These are phyloP conservation scores for Litchi chinensis DNA, from an alignment of 345 rosid species.

Conservation along the genomic window DNA sequence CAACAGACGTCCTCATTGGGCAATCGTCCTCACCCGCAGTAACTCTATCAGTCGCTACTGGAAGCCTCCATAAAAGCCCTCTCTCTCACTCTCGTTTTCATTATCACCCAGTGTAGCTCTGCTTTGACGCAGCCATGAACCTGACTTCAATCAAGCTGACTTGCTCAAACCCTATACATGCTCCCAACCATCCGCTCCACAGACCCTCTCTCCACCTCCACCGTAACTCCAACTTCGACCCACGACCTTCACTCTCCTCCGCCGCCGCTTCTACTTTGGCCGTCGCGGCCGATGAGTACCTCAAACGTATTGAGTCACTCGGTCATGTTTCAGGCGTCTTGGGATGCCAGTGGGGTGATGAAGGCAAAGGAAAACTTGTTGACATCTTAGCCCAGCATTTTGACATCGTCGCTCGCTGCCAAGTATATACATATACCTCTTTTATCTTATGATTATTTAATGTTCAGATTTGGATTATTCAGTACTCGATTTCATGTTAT, in stretches of 20 bases:
- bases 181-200: slow-evolving; percentile 24
- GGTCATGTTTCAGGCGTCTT: slow-evolving; percentile 91
- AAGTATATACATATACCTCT: slow-evolving; percentile 43
- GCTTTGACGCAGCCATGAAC: slow-evolving; percentile 18
- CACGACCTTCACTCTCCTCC: slow-evolving; percentile 34
- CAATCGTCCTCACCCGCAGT: not conserved
- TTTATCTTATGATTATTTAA: not conserved
- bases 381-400: slow-evolving; percentile 88
- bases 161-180: slow-evolving; percentile 24
- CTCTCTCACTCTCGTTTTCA: not conserved
- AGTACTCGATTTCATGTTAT: no score
- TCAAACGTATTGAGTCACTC: slow-evolving; percentile 60
- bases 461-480: no score
- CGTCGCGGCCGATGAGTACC: slow-evolving; percentile 42
- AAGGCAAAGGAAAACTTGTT: slow-evolving; percentile 98
- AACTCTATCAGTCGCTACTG: not conserved
- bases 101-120: not conserved
- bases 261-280: slow-evolving; percentile 50
- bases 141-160: slow-evolving; percentile 41
- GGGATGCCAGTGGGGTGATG: slow-evolving; percentile 98
- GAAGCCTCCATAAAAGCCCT: not conserved
- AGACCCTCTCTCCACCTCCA: slow-evolving; percentile 10
- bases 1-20: not conserved
- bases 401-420: slow-evolving; percentile 97
- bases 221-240: slow-evolving; percentile 34